Evolutionary conservation across 768 basidiomycete genomes (phyloP), one percentile per base, ranked within the genome.

Genomic region (Arthromyces matolae): DNA sequence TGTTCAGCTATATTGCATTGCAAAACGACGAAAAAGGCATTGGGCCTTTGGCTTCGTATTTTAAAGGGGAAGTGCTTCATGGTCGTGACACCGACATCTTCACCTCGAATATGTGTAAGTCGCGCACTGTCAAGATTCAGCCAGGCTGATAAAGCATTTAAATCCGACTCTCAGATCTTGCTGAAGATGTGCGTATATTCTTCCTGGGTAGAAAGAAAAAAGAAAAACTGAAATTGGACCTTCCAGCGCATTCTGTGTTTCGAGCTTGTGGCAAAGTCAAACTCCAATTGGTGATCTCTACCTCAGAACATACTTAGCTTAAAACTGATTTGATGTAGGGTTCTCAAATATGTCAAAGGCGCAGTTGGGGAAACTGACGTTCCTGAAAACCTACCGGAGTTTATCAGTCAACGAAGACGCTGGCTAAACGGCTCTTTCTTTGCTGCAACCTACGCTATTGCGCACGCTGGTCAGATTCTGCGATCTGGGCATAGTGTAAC

Each of bases 341-440:
- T 91, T n/a, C 78, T 99, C 42, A 91, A 89, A 75, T 99, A 96
- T 60, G 93, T 98, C 59, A 91, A 91, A 64, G 88, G 89, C 22
- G 93, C 94, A 3, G 81, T 90, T 42, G 94, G 86, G 14, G 89
- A 93, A 63, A 95, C 93, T 0, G 93, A 97, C 64, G 94, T 97
- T 5, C 94, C 94, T 2, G 94, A 95, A 58, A 78, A 82, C 1
- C 78, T 96, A 13, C 84, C 93, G 3, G 95, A 97, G 66, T 97
- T 96, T 63, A 97, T 96, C 61, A 78, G 79, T 49, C 95, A 97
- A 59, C 83, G 93, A 5, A 78, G 93, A 41, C 81, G 93, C 55
- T 94, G 85, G 88, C 74, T 90, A 4, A 89, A 90, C 53, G 94
- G 95, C 1, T 94, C 91, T 1, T 92, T 97, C 71, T 97, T 97